Conservation (phyloP, 129 eudicot species). For the Arctium minus region DNA sequence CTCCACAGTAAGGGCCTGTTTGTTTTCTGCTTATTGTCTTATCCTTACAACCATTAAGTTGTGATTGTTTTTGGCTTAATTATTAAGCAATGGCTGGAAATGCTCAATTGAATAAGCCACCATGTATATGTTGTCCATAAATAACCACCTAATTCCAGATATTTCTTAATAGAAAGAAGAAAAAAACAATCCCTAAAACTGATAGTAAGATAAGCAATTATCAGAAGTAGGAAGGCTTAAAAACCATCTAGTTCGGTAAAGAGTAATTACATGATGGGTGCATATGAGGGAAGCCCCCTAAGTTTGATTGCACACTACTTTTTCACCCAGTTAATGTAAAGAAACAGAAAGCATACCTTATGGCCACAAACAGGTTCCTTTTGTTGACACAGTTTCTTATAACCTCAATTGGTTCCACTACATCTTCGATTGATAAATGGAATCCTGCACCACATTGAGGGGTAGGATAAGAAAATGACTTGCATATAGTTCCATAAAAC, state of each 20-base stretch:
- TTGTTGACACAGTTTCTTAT: conserved; percentile 55
- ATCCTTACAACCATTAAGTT: background rate
- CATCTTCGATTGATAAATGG: conserved; percentile 37
- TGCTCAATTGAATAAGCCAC: background rate
- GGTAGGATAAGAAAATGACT: background rate
- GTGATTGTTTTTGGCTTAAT: background rate
- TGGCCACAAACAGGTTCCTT: conserved; percentile 53
- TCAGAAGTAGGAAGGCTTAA: background rate
- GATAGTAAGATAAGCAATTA: background rate
- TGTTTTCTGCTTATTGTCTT: background rate
- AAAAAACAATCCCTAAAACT: background rate
- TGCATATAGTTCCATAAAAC: background rate
- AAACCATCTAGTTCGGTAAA: background rate
- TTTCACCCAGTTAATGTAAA: background rate
- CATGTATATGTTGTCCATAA: background rate
- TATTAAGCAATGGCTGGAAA: background rate
- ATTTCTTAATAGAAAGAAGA: background rate
- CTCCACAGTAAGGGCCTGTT: background rate
- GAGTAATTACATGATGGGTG: background rate
- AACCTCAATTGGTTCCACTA: conserved; percentile 59
- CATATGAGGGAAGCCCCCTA: background rate
- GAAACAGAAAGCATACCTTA: conserved; percentile 44
- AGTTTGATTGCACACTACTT: background rate
- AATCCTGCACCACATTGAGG: conserved; percentile 47
- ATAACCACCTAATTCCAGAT: background rate